Evolutionary conservation across 2,329 filamentous ascomycete species (phyloP).

Genomic region (Didymella pomorum): DNA sequence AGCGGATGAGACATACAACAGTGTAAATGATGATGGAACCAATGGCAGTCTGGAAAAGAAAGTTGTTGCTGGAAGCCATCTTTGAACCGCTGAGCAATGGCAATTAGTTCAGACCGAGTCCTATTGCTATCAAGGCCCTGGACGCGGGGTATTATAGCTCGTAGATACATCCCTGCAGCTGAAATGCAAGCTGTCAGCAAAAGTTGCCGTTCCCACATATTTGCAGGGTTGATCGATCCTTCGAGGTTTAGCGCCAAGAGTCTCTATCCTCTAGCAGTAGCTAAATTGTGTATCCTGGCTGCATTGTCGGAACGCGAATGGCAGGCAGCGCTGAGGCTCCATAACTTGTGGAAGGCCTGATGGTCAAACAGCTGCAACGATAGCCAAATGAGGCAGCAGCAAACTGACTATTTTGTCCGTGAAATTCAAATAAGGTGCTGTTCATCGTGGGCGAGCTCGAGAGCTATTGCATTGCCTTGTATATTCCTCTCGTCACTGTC

Average conservation of each 20-base stretch:
- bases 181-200: not conserved
- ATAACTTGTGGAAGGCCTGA: no score
- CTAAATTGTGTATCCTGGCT: no score
- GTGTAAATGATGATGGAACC: not conserved
- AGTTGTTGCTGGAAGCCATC: not conserved
- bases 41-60: not conserved
- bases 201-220: not conserved
- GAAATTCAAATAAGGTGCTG: no score
- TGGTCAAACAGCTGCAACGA: not conserved
- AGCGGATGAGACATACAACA: not conserved
- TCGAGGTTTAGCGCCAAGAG: not conserved
- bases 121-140: not conserved
- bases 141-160: not conserved
- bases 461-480: no score
- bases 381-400: not conserved
- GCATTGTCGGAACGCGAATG: no score
- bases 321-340: no score
- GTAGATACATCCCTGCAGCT: not conserved
- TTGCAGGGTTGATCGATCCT: not conserved
- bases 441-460: no score
- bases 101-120: not conserved
- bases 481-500: no score
- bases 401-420: not conserved
- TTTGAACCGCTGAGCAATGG: not conserved
- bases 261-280: not conserved